Conservation (phyloP, 2,329 filamentous ascomycete genomes). For the Diaporthe nobilis region DNA sequence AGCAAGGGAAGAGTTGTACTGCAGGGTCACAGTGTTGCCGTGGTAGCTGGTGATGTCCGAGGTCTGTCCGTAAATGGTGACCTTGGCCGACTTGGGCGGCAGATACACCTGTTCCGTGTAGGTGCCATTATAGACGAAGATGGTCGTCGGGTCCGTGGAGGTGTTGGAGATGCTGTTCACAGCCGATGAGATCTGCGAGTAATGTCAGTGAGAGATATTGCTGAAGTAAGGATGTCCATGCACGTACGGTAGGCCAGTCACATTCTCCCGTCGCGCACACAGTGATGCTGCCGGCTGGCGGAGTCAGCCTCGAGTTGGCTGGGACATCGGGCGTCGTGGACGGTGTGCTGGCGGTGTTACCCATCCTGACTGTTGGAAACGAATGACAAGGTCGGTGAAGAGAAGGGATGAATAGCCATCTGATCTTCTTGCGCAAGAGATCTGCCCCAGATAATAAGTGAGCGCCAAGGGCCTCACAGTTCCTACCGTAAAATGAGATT, state of each 20-base stretch:
- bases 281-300: conserved; percentile 31
- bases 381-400: conserved; percentile 16
- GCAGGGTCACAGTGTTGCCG: conserved; percentile 57
- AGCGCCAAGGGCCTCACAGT: not conserved
- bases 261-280: conserved; percentile 36
- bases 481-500: conserved; percentile 27
- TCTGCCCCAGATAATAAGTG: conserved; percentile 26
- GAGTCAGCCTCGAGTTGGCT: conserved; percentile 16
- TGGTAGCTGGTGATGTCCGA: conserved; percentile 59
- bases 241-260: conserved; percentile 31
- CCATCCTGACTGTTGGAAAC: conserved; percentile 27
- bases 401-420: not conserved
- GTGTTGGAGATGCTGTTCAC: conserved; percentile 36
- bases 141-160: conserved; percentile 28
- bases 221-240: not conserved
- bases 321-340: not conserved
- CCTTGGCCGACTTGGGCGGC: conserved; percentile 57
- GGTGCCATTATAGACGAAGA: conserved; percentile 57
- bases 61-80: conserved; percentile 70
- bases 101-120: conserved; percentile 72
- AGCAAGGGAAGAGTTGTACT: conserved; percentile 27
- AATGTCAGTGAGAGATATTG: not conserved
- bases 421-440: not conserved
- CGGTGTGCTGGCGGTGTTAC: conserved; percentile 23
- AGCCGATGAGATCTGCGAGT: conserved; percentile 18